Base-by-base conservation (phyloP, 1,284 basidiomycete genomes). In the Cutaneotrichosporon sp. region DNA sequence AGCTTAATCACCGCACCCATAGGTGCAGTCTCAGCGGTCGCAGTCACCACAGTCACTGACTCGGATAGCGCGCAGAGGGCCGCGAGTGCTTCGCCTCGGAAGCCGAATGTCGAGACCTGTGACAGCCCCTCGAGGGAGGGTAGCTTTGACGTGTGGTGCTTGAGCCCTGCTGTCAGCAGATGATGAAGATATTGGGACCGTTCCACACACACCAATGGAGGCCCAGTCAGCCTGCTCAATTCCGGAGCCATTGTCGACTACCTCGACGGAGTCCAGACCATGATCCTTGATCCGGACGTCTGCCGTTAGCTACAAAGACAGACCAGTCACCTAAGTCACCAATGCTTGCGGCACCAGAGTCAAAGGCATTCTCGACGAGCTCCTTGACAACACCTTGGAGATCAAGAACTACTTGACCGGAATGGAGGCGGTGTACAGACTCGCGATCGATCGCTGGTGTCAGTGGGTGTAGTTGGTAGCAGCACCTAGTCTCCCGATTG, bases 321-420 rank as follows among this genome's bases (percentile, higher is more conserved):
- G 5, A 4, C 11, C 25, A 10, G n/a, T 5, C 22, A n/a, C 12
- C 11, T 24, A 17, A 42, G 83, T 46, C 45, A 88, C 92, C 91
- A 46, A 98, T 84, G 60, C 77, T 84, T 0, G 88, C 90, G 0
- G 93, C 89, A 0, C 86, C 87, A 0, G 94, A 92, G 71, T 98
- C 96, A 25, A 97, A 77, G 53, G 90, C 89, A 70, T 99, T 99
- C 75, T 99, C 96, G 3, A 98, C 82, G 2, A 98, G 82, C 71
- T 99, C 96, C 70, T 98, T 98, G 51, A 98, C 86, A 1, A 90
- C 90, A 0, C 85, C 88, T 67, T 92, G 91, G 1, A 98, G 81
- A 70, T 97, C 92, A 26, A 94, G 80, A 0, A 98, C 87, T 27
- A 98, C 94, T 70, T 98, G 96, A 0, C 90, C 92, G 5, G 90